Conservation (phyloP, 768 basidiomycete species). For the Tulasnella calospora region DNA sequence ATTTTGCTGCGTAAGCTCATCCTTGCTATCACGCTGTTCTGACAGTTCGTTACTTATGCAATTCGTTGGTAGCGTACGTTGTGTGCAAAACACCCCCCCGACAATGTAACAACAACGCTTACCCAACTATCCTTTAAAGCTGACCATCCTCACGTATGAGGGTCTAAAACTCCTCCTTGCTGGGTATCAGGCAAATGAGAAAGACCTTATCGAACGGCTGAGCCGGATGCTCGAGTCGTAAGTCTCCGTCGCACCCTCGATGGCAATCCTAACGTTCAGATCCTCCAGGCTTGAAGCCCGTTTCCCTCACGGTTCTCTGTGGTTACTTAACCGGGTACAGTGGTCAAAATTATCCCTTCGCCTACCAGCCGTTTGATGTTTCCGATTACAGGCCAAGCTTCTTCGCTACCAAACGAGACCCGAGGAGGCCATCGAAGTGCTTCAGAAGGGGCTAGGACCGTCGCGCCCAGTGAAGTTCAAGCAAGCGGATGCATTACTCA, state of each 20-base stretch:
- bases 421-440: constrained; percentile 57
- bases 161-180: constrained; percentile 64
- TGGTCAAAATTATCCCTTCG: too few species aligned
- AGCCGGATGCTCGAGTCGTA: constrained; percentile 59
- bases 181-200: constrained; percentile 73
- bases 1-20: constrained; percentile 62
- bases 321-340: constrained; percentile 65
- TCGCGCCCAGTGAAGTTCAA: constrained; percentile 52
- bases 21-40: neutral
- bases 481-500: constrained; percentile 70
- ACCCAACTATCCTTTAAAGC: constrained; percentile 20
- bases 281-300: constrained; percentile 46
- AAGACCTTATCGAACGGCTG: constrained; percentile 58
- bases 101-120: neutral
- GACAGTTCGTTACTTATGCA: neutral
- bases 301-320: constrained; percentile 64
- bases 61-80: constrained; percentile 48
- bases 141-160: constrained; percentile 78
- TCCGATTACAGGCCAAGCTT: constrained; percentile 55
- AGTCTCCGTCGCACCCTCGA: constrained; percentile 29
- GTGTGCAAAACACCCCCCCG: neutral
- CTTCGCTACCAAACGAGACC: constrained; percentile 64
- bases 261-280: neutral
- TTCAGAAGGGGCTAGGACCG: constrained; percentile 54
- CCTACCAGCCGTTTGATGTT: neutral